A percentile compares a stretch with the other conserved stretches of the same genome.
Evolutionary conservation across 2,329 filamentous ascomycete genomes (phyloP).

Genomic region (Pyrenochaeta sp.): DNA sequence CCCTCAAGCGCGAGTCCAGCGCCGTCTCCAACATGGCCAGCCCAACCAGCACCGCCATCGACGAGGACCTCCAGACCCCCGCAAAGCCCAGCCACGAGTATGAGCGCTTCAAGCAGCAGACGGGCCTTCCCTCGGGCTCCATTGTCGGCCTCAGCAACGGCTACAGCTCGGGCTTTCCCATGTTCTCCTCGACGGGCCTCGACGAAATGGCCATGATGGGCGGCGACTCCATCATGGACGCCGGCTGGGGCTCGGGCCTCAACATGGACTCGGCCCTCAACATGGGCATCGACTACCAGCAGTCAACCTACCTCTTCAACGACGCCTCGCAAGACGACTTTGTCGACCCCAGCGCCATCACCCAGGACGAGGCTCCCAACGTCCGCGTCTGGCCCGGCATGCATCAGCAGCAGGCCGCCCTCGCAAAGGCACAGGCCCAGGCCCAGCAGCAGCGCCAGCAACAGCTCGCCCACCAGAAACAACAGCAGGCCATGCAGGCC

Average conservation of each 20-base stretch:
- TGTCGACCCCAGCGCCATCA: constrained; percentile 78
- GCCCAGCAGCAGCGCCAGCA: constrained; percentile 57
- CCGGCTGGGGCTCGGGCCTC: constrained; percentile 62
- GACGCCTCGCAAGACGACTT: constrained; percentile 59
- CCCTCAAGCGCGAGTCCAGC: constrained; percentile 60
- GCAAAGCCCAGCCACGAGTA: constrained; percentile 93
- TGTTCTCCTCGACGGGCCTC: constrained; percentile 69
- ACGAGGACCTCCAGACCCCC: constrained; percentile 66
- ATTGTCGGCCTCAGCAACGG: constrained; percentile 78
- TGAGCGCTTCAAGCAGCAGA: constrained; percentile 94
- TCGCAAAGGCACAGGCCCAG: constrained; percentile 46
- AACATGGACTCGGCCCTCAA: constrained; percentile 68
- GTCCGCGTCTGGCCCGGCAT: constrained; percentile 91
- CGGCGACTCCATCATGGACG: constrained; percentile 61
- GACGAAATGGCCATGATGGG: constrained; percentile 72
- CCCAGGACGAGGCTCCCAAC: constrained; percentile 66
- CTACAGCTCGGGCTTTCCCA: constrained; percentile 46
- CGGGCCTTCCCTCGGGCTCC: constrained; percentile 86
- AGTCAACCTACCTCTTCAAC: constrained; percentile 70
- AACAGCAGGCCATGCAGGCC: constrained; percentile 41
- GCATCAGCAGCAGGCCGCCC: constrained; percentile 85
- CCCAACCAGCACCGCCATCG: constrained; percentile 63
- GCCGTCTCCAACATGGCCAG: constrained; percentile 63
- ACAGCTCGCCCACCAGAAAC: constrained; percentile 47
- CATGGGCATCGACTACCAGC: constrained; percentile 67